Evolutionary conservation across 345 rosid genomes (phyloP).

Genomic region (Gossypium sturtianum): DNA sequence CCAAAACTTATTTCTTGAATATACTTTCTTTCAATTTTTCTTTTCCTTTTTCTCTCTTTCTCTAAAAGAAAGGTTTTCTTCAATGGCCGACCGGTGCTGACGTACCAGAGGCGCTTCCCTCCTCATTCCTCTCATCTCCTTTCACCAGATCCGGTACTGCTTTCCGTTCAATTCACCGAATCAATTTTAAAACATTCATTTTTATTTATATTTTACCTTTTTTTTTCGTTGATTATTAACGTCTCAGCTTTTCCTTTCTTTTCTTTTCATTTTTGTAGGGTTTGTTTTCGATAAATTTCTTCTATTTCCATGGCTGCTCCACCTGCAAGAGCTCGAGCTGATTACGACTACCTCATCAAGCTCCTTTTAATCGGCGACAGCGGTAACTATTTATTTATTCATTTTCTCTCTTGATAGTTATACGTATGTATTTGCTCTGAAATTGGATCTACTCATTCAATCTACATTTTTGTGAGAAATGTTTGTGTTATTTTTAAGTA

Average conservation of each 20-base stretch:
- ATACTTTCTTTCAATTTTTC: not conserved
- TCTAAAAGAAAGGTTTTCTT: not conserved
- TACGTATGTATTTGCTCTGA: not conserved
- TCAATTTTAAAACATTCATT: not conserved
- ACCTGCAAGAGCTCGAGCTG: constrained; percentile 75
- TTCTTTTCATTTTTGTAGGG: constrained; percentile 2
- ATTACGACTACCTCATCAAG: constrained; percentile 69
- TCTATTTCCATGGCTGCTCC: constrained; percentile 56
- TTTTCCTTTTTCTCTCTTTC: not conserved
- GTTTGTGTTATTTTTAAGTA: not conserved
- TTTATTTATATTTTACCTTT: not conserved
- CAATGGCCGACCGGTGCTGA: constrained; percentile 47
- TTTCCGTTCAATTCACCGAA: not conserved
- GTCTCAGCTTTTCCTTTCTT: not conserved
- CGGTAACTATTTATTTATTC: constrained; percentile 30
- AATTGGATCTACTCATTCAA: not conserved
- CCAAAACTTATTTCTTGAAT: not conserved
- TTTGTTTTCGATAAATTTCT: constrained; percentile 10
- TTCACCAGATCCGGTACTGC: constrained; percentile 35
- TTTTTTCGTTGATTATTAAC: not conserved
- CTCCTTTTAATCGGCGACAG: constrained; percentile 74
- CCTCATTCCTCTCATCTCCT: constrained; percentile 2
- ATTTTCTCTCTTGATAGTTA: not conserved
- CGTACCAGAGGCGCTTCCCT: constrained; percentile 23
- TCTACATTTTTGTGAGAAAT: not conserved